Evolutionary conservation across 345 rosid species (phyloP), one percentile per base, ranked within the genome.

Genomic region (Turnera subulata): DNA sequence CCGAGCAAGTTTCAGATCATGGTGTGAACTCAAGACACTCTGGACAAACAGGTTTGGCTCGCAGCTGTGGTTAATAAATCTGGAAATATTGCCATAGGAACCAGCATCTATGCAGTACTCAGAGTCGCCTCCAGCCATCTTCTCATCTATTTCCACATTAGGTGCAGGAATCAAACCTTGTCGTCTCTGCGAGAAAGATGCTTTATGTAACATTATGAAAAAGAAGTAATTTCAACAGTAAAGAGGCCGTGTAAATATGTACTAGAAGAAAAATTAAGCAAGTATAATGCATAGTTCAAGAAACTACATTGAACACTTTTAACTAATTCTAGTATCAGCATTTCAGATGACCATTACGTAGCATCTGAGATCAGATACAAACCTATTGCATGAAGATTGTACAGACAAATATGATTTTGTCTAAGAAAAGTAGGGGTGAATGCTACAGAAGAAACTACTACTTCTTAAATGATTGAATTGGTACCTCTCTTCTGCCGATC

Each of bases 61-160:
- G 32, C 66, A 67, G 51, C 72, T 61, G 43, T 61, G 72, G 46
- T 67, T 61, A 37, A 67, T 67, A 56, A 68, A 68, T 61, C 73
- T 68, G 57, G 73, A 35, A 50, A 68, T 67, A 24, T 68, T 68
- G n/a, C 73, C 58, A 33, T 15, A 50, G 21, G 57, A 49, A 33
- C 32, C 63, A 10, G 62, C 73, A 56, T 62, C 73, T 33, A 68
- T 38, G 38, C 67, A 61, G 50, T 61, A 68, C 42, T 67, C 66
- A 22, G 73, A 47, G 46, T 68, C 73, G n/a, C 53, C 47, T 33
- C 50, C 63, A 17, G 42, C 66, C 49, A 20, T 25, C 14, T 24
- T 51, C 20, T 22, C 62, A 44, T 61, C 50, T 11, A 40, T 47
- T 55, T 53, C 37, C 37, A 25, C 18, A 50, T 44, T 11, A 56